Conservation (phyloP, 768 basidiomycete species). For the Leucocoprinus sp. region DNA sequence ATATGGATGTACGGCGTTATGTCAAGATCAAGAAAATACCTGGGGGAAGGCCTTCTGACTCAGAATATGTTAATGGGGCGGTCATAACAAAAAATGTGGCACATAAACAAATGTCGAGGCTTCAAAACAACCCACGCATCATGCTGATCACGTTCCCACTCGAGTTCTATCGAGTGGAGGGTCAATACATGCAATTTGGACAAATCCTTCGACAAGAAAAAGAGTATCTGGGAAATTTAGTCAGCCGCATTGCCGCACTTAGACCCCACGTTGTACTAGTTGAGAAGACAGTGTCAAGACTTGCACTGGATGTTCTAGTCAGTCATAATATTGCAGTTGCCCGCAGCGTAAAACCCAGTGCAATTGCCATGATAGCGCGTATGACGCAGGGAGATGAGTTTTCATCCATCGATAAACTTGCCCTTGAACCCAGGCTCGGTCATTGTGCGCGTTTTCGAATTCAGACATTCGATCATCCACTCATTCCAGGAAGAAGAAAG, state of each 20-base stretch:
- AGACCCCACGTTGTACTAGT: slow-evolving; percentile 90
- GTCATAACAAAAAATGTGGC: slow-evolving; percentile 98
- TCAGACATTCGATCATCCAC: slow-evolving; percentile 89
- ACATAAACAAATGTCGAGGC: slow-evolving; percentile 88
- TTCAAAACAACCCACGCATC: slow-evolving; percentile 78
- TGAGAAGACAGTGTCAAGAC: slow-evolving; percentile 83
- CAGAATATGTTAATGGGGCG: slow-evolving; percentile 93
- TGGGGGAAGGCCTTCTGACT: slow-evolving; percentile 84
- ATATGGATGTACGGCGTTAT: slow-evolving; percentile 91
- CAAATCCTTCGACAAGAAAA: slow-evolving; percentile 89
- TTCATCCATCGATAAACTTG: slow-evolving; percentile 91
- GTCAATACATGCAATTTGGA: slow-evolving; percentile 89
- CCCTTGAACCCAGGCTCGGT: slow-evolving; percentile 81
- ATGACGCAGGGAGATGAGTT: slow-evolving; percentile 95
- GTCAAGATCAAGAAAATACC: slow-evolving; percentile 99
- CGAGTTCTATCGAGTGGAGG: slow-evolving; percentile 88
- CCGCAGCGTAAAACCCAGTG: slow-evolving; percentile 79
- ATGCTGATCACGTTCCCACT: slow-evolving; percentile 95
- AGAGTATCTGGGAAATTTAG: slow-evolving; percentile 84
- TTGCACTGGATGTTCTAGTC: slow-evolving; percentile 82
- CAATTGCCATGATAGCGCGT: slow-evolving; percentile 80
- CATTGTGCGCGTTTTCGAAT: slow-evolving; percentile 81
- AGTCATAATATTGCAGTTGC: slow-evolving; percentile 87
- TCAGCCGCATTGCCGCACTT: slow-evolving; percentile 81
- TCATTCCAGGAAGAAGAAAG: slow-evolving; percentile 92